Conservation (phyloP, 176 grass and related monocot genomes). For the Elaeis guineensis region DNA sequence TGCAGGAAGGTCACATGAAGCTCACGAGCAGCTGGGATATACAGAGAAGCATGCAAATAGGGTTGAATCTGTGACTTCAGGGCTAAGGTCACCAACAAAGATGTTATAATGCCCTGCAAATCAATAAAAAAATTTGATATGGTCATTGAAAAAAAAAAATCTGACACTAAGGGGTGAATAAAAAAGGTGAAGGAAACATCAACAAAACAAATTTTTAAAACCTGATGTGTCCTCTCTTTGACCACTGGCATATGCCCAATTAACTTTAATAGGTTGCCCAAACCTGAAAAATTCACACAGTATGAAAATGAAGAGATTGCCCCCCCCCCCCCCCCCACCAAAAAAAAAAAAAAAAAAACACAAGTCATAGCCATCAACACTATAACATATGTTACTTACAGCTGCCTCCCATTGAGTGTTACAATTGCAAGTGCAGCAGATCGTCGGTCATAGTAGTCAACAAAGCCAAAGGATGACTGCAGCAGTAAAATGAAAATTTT, state of each 20-base stretch:
- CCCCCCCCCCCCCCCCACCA: no score
- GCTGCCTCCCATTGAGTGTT: conserved; percentile 77
- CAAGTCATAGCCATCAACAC: neutral
- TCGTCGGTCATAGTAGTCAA: conserved; percentile 97
- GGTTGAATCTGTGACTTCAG: conserved; percentile 87
- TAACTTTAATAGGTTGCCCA: conserved; percentile 94
- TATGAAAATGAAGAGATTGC: neutral
- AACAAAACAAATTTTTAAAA: conserved; percentile 24
- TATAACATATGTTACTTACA: conserved; percentile 49
- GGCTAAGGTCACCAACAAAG: conserved; percentile 97
- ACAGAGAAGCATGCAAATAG: conserved; percentile 84
- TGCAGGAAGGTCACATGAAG: conserved; percentile 6
- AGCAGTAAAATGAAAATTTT: neutral
- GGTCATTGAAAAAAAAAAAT: no score
- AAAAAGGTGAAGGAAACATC: conserved; percentile 13
- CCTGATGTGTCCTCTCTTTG: conserved; percentile 99
- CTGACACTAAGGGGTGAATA: conserved; percentile 7
- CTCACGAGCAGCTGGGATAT: conserved; percentile 91
- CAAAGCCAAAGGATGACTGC: conserved; percentile 97
- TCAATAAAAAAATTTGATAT: conserved; percentile 4
- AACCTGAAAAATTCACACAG: conserved; percentile 38
- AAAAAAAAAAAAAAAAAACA: no score
- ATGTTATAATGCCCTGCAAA: conserved; percentile 83
- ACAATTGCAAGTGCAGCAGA: conserved; percentile 86
- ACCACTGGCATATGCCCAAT: conserved; percentile 95